Percentiles rank a stretch among this genome's conserved stretches.
Conservation (phyloP, 768 basidiomycete species). For the Kwoniella newhampshirensis region DNA sequence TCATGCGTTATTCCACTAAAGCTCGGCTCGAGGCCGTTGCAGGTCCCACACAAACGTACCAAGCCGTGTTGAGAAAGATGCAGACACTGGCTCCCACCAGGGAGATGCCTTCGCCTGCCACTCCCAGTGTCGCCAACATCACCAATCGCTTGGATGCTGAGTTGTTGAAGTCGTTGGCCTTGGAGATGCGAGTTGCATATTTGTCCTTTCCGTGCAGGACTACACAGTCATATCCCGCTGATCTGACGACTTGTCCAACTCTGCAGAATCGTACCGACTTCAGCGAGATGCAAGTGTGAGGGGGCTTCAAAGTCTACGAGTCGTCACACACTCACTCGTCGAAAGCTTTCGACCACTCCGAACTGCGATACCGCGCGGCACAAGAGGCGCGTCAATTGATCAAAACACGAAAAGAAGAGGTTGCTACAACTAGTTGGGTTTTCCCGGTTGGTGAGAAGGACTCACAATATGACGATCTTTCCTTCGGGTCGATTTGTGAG, state of each 20-base stretch:
- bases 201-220: neutral
- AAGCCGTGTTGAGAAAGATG: constrained; percentile 3
- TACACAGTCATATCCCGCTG: neutral
- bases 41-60: neutral
- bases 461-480: constrained; percentile 14
- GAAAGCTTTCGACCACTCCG: neutral
- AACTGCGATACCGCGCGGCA: neutral
- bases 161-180: constrained; percentile 9
- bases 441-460: too few relatives aligned
- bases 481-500: neutral
- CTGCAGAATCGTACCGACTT: neutral
- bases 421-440: too few relatives aligned
- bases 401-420: too few relatives aligned
- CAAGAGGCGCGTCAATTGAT: too few relatives aligned
- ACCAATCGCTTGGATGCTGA: neutral
- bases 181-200: too few relatives aligned
- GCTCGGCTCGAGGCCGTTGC: too few relatives aligned
- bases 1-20: neutral
- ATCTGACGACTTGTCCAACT: neutral
- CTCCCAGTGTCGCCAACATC: constrained; percentile 4
- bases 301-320: neutral
- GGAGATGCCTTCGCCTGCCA: constrained; percentile 11
- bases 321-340: neutral
- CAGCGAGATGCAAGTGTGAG: neutral
- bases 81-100: constrained; percentile 1